Conservation (phyloP, 257 asterid genomes). For the Solanum sparsipilum region DNA sequence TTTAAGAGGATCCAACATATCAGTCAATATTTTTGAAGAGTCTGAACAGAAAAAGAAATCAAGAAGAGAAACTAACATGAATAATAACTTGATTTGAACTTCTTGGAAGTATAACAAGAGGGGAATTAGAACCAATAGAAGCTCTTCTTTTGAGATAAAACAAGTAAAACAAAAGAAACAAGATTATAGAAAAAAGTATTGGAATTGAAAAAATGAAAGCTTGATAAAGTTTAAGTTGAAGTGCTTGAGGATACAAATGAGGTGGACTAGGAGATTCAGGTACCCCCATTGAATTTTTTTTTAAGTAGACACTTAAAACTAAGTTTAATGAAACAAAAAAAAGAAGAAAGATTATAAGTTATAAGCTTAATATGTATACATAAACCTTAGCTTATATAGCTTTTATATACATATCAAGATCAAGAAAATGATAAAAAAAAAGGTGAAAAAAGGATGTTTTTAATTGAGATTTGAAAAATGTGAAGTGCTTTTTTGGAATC, state of each 20-base stretch:
- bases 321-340: not conserved
- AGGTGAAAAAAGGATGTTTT: not conserved
- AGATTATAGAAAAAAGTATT: constrained; percentile 65
- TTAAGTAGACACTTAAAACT: not conserved
- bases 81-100: constrained; percentile 7
- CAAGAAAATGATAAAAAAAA: not conserved
- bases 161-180: constrained; percentile 63
- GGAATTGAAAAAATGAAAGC: constrained; percentile 86
- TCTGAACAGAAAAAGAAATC: not conserved
- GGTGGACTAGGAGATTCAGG: constrained; percentile 30
- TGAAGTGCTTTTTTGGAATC: not conserved
- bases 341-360: not conserved
- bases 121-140: constrained; percentile 6
- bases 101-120: constrained; percentile 18
- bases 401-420: not conserved
- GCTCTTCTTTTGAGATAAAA: constrained; percentile 71
- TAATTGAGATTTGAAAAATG: not conserved
- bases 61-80: not conserved
- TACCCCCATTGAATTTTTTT: constrained; percentile 18
- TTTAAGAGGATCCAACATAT: not conserved
- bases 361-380: not conserved
- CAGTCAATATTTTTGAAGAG: not conserved
- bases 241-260: constrained; percentile 56
- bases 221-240: constrained; percentile 67
- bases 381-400: not conserved